phyloP scores from a whole-genome alignment of 305 asterid genomes.

The Solanum hybrid region DNA sequence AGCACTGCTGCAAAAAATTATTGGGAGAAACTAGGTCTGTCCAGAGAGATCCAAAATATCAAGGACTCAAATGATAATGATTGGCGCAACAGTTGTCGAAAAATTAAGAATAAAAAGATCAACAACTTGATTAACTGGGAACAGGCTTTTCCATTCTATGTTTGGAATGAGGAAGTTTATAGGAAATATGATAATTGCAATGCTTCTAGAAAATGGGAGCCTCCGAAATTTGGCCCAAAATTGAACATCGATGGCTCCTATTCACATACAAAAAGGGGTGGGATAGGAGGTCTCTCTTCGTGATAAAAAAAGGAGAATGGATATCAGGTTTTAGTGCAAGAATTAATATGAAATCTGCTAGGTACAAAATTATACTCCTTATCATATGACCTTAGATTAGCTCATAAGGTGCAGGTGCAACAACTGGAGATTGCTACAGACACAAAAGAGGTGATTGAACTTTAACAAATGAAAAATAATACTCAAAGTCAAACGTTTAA shows the following conservation, averaged over 20 bases:
- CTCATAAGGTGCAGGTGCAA: not conserved
- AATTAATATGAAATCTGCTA: not conserved
- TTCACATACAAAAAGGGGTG: not conserved
- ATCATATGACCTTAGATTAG: not conserved
- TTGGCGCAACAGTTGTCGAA: not conserved
- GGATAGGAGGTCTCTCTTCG: not conserved
- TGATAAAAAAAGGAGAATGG: not conserved
- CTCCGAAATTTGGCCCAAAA: too few relatives aligned
- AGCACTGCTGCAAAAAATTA: not conserved
- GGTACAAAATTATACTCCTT: not conserved
- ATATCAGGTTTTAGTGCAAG: not conserved
- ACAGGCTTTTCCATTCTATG: too few relatives aligned
- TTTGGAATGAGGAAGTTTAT: too few relatives aligned
- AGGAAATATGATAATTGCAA: too few relatives aligned
- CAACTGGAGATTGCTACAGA: not conserved
- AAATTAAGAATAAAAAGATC: too few relatives aligned
- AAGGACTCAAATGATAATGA: not conserved
- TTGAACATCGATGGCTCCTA: not conserved
- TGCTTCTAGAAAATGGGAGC: too few relatives aligned
- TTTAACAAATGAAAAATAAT: not conserved
- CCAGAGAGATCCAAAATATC: not conserved
- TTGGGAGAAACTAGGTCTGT: not conserved
- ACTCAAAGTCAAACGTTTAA: not conserved
- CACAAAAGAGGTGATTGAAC: not conserved
- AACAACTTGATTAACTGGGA: too few relatives aligned